Percentiles rank a stretch among this genome's conserved stretches.
phyloP scores from a whole-genome alignment of 768 basidiomycete species.

The Boletellus sp. region DNA sequence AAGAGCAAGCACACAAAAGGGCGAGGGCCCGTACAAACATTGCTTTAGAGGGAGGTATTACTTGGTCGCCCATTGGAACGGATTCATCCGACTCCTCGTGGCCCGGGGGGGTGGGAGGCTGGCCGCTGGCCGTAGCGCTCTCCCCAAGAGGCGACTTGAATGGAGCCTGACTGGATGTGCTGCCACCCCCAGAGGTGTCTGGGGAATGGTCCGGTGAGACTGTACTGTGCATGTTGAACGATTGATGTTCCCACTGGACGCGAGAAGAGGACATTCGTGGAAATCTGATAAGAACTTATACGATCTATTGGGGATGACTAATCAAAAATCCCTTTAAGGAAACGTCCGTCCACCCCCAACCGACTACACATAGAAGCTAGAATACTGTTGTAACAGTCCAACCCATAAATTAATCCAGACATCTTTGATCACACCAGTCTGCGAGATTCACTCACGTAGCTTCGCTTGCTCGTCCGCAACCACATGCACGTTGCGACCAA shows the following conservation, averaged over 20 bases:
- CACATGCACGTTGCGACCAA: conserved; percentile 53
- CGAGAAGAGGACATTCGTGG: too few relatives aligned
- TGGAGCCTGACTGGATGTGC: background rate
- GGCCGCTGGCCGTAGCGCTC: background rate
- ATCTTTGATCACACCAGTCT: conserved; percentile 37
- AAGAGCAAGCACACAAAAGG: conserved; percentile 64
- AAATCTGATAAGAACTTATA: conserved; percentile 25
- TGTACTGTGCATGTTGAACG: background rate
- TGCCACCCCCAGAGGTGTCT: background rate
- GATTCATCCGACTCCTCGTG: background rate
- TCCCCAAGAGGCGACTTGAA: background rate
- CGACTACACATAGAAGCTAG: conserved; percentile 32
- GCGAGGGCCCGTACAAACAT: conserved; percentile 56
- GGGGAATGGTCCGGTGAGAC: background rate
- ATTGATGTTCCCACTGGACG: too few relatives aligned
- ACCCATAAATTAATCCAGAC: conserved; percentile 17
- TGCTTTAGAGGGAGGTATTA: conserved; percentile 31
- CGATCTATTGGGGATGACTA: conserved; percentile 11
- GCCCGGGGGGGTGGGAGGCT: background rate
- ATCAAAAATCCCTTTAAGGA: conserved; percentile 5
- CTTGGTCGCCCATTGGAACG: conserved; percentile 1
- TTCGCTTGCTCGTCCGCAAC: conserved; percentile 39
- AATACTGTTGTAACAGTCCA: conserved; percentile 25
- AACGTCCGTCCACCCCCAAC: background rate
- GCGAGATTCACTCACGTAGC: conserved; percentile 41